Conservation (phyloP, 305 asterid species). For the Fraxinus latifolia region DNA sequence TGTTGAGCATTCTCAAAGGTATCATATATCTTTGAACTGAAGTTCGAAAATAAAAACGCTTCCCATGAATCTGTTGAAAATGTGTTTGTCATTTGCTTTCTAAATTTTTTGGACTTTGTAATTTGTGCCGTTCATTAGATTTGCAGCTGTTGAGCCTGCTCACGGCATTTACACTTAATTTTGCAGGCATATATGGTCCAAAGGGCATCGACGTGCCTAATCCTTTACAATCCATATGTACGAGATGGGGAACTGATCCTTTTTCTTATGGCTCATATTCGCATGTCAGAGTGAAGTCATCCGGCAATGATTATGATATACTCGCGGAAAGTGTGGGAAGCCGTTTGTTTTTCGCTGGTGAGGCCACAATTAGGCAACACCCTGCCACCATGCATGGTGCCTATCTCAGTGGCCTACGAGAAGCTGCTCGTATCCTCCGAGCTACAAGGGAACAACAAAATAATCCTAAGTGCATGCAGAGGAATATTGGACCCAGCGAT, state of each 20-base stretch:
- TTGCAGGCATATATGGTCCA: constrained; percentile 64
- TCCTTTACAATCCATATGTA: constrained; percentile 74
- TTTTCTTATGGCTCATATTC: constrained; percentile 78
- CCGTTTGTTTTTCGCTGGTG: constrained; percentile 72
- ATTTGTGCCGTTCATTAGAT: not conserved
- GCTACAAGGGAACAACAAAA: constrained; percentile 38
- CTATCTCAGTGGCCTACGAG: constrained; percentile 79
- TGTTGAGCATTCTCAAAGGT: constrained; percentile 66
- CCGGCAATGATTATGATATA: constrained; percentile 72
- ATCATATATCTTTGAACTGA: constrained; percentile 14
- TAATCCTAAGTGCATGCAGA: constrained; percentile 37
- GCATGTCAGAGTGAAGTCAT: constrained; percentile 62
- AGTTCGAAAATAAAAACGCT: not conserved
- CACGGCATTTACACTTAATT: constrained; percentile 13
- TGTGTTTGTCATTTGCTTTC: constrained; percentile 1
- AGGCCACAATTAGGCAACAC: constrained; percentile 73
- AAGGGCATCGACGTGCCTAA: constrained; percentile 66
- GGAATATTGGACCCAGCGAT: constrained; percentile 39
- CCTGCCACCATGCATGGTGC: constrained; percentile 96
- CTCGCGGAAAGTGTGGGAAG: constrained; percentile 60
- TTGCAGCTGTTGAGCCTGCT: not conserved
- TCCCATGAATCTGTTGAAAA: not conserved
- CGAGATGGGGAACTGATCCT: constrained; percentile 80
- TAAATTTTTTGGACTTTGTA: not conserved
- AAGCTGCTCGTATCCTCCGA: constrained; percentile 63